phyloP scores from a whole-genome alignment of 31 red algal genomes.

The Bonnemaisonia californica region DNA sequence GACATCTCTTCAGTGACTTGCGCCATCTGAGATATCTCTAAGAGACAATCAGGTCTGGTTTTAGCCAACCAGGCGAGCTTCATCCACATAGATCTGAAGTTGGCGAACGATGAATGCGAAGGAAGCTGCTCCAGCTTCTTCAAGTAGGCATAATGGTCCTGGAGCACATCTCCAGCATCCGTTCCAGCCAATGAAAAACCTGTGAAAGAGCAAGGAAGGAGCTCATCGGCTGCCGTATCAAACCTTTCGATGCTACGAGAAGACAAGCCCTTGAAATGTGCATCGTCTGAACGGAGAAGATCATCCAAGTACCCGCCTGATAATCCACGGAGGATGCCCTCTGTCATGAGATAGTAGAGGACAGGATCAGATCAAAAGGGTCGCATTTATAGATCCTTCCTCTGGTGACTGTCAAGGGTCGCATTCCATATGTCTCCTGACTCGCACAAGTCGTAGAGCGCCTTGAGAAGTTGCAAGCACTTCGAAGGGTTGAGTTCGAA shows the following conservation, averaged over 20 bases:
- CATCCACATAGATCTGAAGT: background rate
- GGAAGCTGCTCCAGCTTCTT: background rate
- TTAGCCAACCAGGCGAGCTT: constrained; percentile 9
- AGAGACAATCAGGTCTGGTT: constrained; percentile 10
- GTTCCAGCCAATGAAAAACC: background rate
- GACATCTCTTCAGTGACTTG: constrained; percentile 3
- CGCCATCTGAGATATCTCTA: background rate
- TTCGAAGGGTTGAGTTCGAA: constrained; percentile 6
- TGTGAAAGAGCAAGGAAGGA: background rate
- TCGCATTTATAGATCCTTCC: constrained; percentile 2
- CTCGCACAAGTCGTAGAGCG: constrained; percentile 39
- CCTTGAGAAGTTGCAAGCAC: constrained; percentile 28
- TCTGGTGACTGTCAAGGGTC: constrained; percentile 24
- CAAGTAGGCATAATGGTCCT: background rate
- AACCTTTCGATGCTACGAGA: background rate
- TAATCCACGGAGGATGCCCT: constrained; percentile 5
- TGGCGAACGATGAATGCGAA: background rate
- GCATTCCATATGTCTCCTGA: too few species aligned
- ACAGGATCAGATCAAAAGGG: constrained; percentile 32
- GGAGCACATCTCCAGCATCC: background rate
- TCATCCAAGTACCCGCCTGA: constrained; percentile 38
- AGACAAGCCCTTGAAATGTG: background rate
- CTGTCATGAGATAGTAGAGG: background rate
- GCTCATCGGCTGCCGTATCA: background rate
- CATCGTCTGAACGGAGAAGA: background rate